Evolutionary conservation across 1,284 basidiomycete species (phyloP).

Genomic region (Ganoderma resinaceum): DNA sequence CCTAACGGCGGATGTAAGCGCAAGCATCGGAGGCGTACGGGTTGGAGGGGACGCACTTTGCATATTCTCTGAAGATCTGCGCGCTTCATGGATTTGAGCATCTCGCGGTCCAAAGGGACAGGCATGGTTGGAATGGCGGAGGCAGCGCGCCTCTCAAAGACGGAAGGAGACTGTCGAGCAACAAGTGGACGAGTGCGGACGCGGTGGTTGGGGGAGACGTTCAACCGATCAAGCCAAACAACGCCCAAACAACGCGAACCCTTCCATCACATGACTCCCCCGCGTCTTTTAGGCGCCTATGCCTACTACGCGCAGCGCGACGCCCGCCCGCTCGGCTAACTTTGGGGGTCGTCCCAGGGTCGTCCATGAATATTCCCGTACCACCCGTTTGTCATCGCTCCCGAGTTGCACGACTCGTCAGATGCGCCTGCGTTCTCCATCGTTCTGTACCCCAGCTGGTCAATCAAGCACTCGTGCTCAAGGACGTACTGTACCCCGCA

Average conservation of each 20-base stretch:
- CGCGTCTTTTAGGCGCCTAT: neutral
- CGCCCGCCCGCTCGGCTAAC: neutral
- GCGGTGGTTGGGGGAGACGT: constrained; percentile 27
- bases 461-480: neutral
- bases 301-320: neutral
- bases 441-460: neutral
- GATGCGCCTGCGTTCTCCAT: neutral
- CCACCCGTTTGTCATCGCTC: neutral
- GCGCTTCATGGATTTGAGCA: constrained; percentile 69
- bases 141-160: constrained; percentile 8
- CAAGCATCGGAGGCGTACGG: constrained; percentile 10
- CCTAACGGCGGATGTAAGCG: constrained; percentile 49
- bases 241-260: constrained; percentile 37
- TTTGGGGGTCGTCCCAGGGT: neutral
- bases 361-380: too few species aligned
- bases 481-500: neutral
- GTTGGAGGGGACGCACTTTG: constrained; percentile 58
- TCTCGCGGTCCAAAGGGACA: constrained; percentile 56
- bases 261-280: constrained; percentile 28
- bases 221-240: constrained; percentile 32
- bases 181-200: constrained; percentile 9
- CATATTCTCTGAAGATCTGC: constrained; percentile 77
- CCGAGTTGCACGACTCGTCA: neutral
- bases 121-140: constrained; percentile 47
- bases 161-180: constrained; percentile 5